phyloP scores from a whole-genome alignment of 495 filamentous ascomycete species.

The Hypoxylon subgilvum region DNA sequence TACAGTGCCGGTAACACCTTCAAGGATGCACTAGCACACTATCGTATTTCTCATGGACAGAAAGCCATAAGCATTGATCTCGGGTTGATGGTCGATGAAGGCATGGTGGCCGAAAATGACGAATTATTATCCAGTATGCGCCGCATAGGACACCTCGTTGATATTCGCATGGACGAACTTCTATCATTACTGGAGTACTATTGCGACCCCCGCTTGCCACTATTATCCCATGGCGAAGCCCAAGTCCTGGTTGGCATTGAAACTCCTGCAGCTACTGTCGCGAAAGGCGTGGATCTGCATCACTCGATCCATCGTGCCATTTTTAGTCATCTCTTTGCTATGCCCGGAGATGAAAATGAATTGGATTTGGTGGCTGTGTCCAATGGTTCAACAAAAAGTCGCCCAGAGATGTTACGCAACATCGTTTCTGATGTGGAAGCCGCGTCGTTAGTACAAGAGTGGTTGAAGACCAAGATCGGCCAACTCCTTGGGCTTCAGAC shows the following conservation, averaged over 20 bases:
- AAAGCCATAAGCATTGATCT: constrained; percentile 52
- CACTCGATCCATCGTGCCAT: too few species aligned
- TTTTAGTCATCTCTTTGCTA: too few species aligned
- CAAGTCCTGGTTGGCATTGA: too few species aligned
- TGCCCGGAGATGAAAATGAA: too few species aligned
- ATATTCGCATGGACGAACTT: neutral
- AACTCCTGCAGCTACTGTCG: too few species aligned
- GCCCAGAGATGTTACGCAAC: too few species aligned
- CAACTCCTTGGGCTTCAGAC: constrained; percentile 29
- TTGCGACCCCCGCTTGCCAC: too few species aligned
- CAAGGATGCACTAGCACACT: constrained; percentile 49
- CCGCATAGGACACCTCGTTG: neutral
- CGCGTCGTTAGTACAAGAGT: neutral
- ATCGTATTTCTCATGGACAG: constrained; percentile 34
- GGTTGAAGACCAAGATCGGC: constrained; percentile 13
- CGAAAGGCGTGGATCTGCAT: too few species aligned
- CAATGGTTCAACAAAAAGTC: too few species aligned
- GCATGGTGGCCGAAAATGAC: constrained; percentile 29
- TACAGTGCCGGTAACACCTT: constrained; percentile 62
- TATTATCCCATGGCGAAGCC: too few species aligned
- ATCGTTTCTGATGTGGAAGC: neutral
- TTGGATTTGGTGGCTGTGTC: too few species aligned
- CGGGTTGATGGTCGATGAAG: constrained; percentile 43
- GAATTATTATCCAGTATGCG: neutral
- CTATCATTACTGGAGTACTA: too few species aligned